Percentiles rank a stretch among this genome's conserved stretches.
These are phyloP conservation scores for Xerocomus minutiporus DNA, from an alignment of 1,284 basidiomycete genomes.

Conservation along the genomic window DNA sequence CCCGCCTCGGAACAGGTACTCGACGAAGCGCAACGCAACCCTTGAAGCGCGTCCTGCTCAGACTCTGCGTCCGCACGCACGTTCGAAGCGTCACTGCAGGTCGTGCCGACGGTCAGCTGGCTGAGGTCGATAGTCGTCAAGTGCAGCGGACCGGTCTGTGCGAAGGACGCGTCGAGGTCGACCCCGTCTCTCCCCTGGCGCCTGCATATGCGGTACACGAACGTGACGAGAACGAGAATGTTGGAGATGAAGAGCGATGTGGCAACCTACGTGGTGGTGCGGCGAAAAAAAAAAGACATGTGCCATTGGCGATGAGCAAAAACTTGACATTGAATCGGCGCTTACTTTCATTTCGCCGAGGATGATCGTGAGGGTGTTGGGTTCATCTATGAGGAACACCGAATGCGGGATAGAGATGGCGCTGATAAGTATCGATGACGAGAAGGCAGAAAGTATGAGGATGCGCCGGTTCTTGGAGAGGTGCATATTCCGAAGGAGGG, in stretches of 20 bases:
- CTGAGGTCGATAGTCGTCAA: constrained; percentile 1
- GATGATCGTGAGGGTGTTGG: background rate
- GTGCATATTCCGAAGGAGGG: constrained; percentile 4
- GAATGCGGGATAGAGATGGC: constrained; percentile 6
- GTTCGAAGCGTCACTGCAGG: background rate
- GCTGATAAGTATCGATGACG: constrained; percentile 6
- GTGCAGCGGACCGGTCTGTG: background rate
- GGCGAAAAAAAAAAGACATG: background rate
- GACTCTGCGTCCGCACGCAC: background rate
- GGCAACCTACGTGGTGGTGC: background rate
- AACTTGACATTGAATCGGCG: no score
- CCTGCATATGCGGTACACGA: constrained; percentile 7
- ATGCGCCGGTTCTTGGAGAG: constrained; percentile 6
- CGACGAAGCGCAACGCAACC: background rate
- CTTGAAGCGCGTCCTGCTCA: background rate
- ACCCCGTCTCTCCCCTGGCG: background rate
- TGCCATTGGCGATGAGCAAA: background rate
- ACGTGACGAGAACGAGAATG: constrained; percentile 8
- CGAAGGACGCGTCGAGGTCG: constrained; percentile 2
- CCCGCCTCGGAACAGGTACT: background rate
- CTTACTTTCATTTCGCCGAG: constrained; percentile 6
- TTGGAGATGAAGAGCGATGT: constrained; percentile 14
- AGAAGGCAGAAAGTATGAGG: constrained; percentile 7
- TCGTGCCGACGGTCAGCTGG: background rate
- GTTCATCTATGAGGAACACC: background rate